Evolutionary conservation across 2,329 filamentous ascomycete species (phyloP), one percentile per base, ranked within the genome.

Genomic region (Aspergillus flavus): DNA sequence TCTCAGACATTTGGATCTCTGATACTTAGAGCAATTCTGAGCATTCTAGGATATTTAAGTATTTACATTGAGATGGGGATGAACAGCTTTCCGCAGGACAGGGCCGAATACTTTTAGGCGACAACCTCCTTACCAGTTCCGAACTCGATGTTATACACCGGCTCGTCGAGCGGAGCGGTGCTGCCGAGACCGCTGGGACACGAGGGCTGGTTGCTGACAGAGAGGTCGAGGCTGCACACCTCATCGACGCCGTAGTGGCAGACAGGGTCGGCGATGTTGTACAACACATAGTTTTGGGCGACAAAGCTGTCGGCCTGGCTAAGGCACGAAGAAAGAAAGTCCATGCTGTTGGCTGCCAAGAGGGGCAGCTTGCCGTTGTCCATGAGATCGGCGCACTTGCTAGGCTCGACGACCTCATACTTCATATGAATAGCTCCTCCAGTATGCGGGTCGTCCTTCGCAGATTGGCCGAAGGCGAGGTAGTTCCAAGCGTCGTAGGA

Each of bases 401-500:
- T 55, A 23, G 52, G 52, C 19, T 55, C 52, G 23, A 55, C 28
- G 30, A 55, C 52, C 52, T 55, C 12, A 39, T 55, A 55, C 28
- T 39, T 23, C 52, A 55, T 55, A 55, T 36, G 1, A 55, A 55
- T 36, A 16, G 28, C 52, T 26, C 52, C 52, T 39, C 52, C 52
- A 39, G 32, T 34, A 12, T 55, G 52, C 52, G 52, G 52, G 52
- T 55, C 52, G 52, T 55, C 52, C 32, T 55, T 55, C 32, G 52
- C 52, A 26, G 52, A 55, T 55, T 55, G 4, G 32, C 52, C 52
- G 52, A 55, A 55, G n/a, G 12, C 52, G 32, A 55, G 52, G 30
- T 55, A 55, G 32, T 55, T 55, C 52, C 52, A 55, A 39, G 52
- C 52, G 52, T 55, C 52, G 32, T 55, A 55, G n/a, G 52, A 55